Evolutionary conservation across 108 stramenopile genomes (phyloP).

Genomic region (Bacterosira constricta): DNA sequence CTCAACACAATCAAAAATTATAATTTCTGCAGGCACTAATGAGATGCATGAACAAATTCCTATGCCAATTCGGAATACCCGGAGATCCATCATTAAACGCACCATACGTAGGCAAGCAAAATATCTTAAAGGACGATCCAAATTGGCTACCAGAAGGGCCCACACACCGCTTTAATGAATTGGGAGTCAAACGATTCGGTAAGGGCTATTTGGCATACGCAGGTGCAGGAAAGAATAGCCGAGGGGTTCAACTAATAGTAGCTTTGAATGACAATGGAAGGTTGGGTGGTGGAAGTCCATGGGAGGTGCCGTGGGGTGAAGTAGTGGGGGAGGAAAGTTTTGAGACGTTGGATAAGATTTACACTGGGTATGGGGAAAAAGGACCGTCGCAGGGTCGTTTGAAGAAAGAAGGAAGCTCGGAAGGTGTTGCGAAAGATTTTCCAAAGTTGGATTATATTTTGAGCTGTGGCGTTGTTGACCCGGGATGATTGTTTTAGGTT

Average conservation of each 20-base stretch:
- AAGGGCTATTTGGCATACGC: slow-evolving; percentile 81
- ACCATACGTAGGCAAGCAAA: slow-evolving; percentile 31
- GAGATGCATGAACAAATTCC: slow-evolving; percentile 76
- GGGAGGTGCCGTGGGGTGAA: slow-evolving; percentile 82
- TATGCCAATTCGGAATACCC: slow-evolving; percentile 89
- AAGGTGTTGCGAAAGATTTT: slow-evolving; percentile 38
- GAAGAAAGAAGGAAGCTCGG: slow-evolving; percentile 47
- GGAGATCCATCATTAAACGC: slow-evolving; percentile 52
- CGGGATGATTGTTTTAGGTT: background rate
- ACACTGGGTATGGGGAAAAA: slow-evolving; percentile 67
- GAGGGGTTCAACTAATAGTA: slow-evolving; percentile 73
- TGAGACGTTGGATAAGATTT: slow-evolving; percentile 55
- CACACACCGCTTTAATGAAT: slow-evolving; percentile 58
- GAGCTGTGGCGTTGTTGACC: slow-evolving; percentile 54
- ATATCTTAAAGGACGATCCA: slow-evolving; percentile 66
- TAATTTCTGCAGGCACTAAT: slow-evolving; percentile 82
- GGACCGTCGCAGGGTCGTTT: slow-evolving; percentile 56
- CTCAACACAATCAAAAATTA: too few relatives aligned
- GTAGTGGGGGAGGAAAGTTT: slow-evolving; percentile 60
- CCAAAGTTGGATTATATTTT: slow-evolving; percentile 65
- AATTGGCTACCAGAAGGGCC: slow-evolving; percentile 85
- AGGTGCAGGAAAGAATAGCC: slow-evolving; percentile 63
- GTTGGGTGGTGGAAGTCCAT: slow-evolving; percentile 77
- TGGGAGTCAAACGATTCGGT: slow-evolving; percentile 74
- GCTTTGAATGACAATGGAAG: slow-evolving; percentile 57